Conservation (phyloP, 2,329 filamentous ascomycete species). For the Verticillium isaacii region DNA sequence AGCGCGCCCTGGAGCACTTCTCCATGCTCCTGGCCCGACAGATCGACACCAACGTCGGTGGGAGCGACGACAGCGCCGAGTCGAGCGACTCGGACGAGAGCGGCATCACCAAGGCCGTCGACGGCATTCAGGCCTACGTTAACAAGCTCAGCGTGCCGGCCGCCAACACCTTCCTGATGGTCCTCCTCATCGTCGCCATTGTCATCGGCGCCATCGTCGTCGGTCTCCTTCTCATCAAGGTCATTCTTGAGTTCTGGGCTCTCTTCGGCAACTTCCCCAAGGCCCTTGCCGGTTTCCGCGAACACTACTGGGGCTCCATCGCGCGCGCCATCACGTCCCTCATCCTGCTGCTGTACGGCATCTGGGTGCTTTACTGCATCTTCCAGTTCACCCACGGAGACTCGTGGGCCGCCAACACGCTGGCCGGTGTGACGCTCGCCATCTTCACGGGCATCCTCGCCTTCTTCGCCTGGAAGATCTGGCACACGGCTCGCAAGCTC, state of each 20-base stretch:
- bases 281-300: slow-evolving; percentile 75
- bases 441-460: slow-evolving; percentile 76
- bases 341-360: slow-evolving; percentile 85
- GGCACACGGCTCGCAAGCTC: slow-evolving; percentile 66
- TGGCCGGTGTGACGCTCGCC: slow-evolving; percentile 76
- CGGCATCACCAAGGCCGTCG: slow-evolving; percentile 44
- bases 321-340: slow-evolving; percentile 84
- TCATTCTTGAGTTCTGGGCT: slow-evolving; percentile 86
- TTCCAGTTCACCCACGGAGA: slow-evolving; percentile 93
- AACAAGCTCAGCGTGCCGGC: slow-evolving; percentile 80
- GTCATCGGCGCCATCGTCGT: slow-evolving; percentile 79
- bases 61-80: slow-evolving; percentile 15
- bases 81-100: slow-evolving; percentile 16
- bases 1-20: slow-evolving; percentile 45
- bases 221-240: slow-evolving; percentile 82
- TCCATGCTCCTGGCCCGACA: slow-evolving; percentile 49
- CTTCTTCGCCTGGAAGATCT: slow-evolving; percentile 84
- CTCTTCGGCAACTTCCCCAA: slow-evolving; percentile 84
- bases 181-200: slow-evolving; percentile 83
- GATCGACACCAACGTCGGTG: slow-evolving; percentile 40
- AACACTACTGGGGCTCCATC: slow-evolving; percentile 94
- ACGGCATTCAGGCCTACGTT: slow-evolving; percentile 77
- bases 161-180: slow-evolving; percentile 93
- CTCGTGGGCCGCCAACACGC: slow-evolving; percentile 83
- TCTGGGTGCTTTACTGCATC: slow-evolving; percentile 94